These are phyloP conservation scores for Fusarium beomiforme DNA, from an alignment of 2,329 filamentous ascomycete genomes.

Conservation along the genomic window DNA sequence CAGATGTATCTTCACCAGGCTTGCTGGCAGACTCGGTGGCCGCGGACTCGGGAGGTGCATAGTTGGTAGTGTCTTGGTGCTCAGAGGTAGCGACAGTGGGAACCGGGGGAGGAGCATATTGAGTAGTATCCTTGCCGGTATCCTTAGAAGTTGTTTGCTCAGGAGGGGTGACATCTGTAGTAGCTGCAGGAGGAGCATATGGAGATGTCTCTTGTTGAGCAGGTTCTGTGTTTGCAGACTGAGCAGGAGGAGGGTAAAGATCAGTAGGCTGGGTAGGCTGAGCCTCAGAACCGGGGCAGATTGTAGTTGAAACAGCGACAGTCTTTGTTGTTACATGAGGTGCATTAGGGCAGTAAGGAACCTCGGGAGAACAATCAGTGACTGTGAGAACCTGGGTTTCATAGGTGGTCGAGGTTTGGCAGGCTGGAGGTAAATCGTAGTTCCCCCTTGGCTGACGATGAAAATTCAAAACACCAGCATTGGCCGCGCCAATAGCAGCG, in stretches of 20 bases:
- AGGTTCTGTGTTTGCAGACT: conserved; percentile 1
- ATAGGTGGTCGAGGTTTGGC: not conserved
- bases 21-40: conserved; percentile 7
- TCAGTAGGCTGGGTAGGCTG: not conserved
- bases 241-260: not conserved
- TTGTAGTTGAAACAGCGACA: not conserved
- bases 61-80: conserved; percentile 1
- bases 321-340: not conserved
- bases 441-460: not conserved
- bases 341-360: not conserved
- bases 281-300: not conserved
- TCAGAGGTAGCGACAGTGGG: conserved; percentile 22
- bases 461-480: conserved; percentile 23
- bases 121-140: not conserved
- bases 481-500: conserved; percentile 22
- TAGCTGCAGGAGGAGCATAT: not conserved
- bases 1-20: conserved; percentile 7
- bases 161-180: not conserved
- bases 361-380: not conserved
- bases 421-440: conserved; percentile 4
- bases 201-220: conserved; percentile 12
- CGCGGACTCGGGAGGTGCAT: conserved; percentile 11
- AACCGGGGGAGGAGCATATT: conserved; percentile 4
- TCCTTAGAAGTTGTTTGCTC: not conserved
- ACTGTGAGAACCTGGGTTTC: not conserved